A percentile compares a stretch with the other conserved stretches of the same genome.
Evolutionary conservation across 495 filamentous ascomycete genomes (phyloP).

Genomic region (Schizothecium vesticola): DNA sequence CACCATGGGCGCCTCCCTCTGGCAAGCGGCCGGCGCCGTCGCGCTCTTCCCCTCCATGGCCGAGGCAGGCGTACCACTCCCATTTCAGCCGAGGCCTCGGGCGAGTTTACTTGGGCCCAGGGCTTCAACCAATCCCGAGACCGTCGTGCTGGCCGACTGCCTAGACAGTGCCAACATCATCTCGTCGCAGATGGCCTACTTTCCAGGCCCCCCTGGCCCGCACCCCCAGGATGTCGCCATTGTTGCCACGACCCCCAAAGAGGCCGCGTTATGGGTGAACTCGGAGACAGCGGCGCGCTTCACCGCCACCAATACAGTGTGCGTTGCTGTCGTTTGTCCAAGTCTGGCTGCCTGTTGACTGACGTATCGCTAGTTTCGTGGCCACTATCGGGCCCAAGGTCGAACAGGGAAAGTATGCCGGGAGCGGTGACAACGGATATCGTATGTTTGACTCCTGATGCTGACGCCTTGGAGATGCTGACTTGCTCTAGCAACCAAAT

Average conservation of each 20-base stretch:
- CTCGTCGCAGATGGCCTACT: constrained; percentile 39
- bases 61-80: background rate
- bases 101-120: background rate
- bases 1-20: background rate
- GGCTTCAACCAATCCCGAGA: constrained; percentile 13
- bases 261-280: constrained; percentile 32
- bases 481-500: constrained; percentile 7
- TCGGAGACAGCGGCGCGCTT: constrained; percentile 30
- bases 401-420: constrained; percentile 29
- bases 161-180: constrained; percentile 12
- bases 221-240: constrained; percentile 30
- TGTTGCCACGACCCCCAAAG: constrained; percentile 22
- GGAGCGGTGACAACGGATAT: constrained; percentile 34
- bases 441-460: background rate
- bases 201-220: constrained; percentile 12
- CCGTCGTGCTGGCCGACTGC: constrained; percentile 32
- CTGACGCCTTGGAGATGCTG: background rate
- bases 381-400: constrained; percentile 28
- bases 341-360: background rate
- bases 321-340: background rate
- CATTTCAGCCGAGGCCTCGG: background rate
- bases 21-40: background rate
- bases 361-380: constrained; percentile 26
- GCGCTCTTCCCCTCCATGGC: background rate
- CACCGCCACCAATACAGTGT: constrained; percentile 15